phyloP scores from a whole-genome alignment of 176 grass and related monocot genomes.

The Oryza officinalis region DNA sequence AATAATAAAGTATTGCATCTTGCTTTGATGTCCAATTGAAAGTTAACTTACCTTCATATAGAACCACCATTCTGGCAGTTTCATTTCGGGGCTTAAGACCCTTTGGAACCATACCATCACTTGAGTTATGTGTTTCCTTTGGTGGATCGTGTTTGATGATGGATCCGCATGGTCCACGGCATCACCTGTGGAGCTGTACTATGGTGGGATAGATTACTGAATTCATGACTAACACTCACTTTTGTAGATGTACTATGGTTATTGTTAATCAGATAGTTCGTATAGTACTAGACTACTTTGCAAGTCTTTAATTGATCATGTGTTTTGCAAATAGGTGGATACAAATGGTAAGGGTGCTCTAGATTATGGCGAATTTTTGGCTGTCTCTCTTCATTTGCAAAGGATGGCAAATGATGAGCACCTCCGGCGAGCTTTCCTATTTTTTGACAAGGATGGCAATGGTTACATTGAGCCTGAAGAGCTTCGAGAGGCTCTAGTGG shows the following conservation, averaged over 20 bases:
- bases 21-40: not conserved
- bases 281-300: not conserved
- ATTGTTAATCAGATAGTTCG: not conserved
- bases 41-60: not conserved
- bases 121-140: not conserved
- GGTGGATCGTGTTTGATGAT: constrained; percentile 5
- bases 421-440: constrained; percentile 81
- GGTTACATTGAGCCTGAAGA: constrained; percentile 94
- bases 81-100: not conserved
- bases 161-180: constrained; percentile 2
- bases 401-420: constrained; percentile 99
- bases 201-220: not conserved
- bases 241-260: not conserved
- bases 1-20: constrained; percentile 17
- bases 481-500: constrained; percentile 71
- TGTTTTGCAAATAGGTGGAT: constrained; percentile 71
- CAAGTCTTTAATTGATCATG: constrained; percentile 31
- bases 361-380: constrained; percentile 94
- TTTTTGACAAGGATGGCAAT: constrained; percentile 95
- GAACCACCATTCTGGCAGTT: not conserved
- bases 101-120: not conserved
- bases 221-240: not conserved
- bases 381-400: constrained; percentile 96
- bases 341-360: constrained; percentile 83
- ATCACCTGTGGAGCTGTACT: not conserved